phyloP scores from a whole-genome alignment of 768 basidiomycete species.

The Podaxis mareebaensis region DNA sequence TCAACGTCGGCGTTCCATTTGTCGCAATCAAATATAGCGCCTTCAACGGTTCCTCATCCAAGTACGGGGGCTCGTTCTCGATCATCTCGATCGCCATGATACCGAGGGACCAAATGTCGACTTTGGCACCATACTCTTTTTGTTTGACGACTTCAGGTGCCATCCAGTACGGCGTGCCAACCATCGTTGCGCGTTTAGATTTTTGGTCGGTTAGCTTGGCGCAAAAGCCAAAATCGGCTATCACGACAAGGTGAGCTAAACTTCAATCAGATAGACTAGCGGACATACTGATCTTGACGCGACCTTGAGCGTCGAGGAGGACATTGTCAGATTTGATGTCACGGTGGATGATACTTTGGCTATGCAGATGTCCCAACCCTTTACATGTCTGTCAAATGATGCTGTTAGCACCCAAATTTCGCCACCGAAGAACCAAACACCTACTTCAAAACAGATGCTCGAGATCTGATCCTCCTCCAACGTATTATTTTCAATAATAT shows the following conservation, averaged over 20 bases:
- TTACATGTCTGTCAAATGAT: constrained; percentile 75
- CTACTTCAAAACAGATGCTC: constrained; percentile 87
- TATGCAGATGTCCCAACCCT: constrained; percentile 90
- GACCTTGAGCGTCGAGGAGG: constrained; percentile 86
- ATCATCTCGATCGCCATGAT: constrained; percentile 99
- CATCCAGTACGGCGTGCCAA: constrained; percentile 99
- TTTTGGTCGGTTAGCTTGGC: constrained; percentile 96
- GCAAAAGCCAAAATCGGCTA: constrained; percentile 97
- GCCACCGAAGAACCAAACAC: constrained; percentile 25
- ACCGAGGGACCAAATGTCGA: constrained; percentile 95
- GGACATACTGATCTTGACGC: constrained; percentile 94
- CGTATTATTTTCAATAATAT: constrained; percentile 96
- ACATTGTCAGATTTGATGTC: constrained; percentile 98
- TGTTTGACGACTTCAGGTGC: constrained; percentile 98
- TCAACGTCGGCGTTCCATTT: constrained; percentile 96
- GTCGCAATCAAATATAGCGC: constrained; percentile 96
- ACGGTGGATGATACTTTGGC: constrained; percentile 93
- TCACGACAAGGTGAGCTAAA: constrained; percentile 11
- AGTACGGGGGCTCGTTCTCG: constrained; percentile 94
- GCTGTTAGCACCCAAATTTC: neutral
- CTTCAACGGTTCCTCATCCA: constrained; percentile 94
- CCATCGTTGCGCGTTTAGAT: constrained; percentile 97
- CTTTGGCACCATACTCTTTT: constrained; percentile 95
- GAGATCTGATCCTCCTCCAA: constrained; percentile 95
- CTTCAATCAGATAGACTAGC: neutral